phyloP scores from a whole-genome alignment of 73 alveolate genomes.

The Paramecium biaurelia region DNA sequence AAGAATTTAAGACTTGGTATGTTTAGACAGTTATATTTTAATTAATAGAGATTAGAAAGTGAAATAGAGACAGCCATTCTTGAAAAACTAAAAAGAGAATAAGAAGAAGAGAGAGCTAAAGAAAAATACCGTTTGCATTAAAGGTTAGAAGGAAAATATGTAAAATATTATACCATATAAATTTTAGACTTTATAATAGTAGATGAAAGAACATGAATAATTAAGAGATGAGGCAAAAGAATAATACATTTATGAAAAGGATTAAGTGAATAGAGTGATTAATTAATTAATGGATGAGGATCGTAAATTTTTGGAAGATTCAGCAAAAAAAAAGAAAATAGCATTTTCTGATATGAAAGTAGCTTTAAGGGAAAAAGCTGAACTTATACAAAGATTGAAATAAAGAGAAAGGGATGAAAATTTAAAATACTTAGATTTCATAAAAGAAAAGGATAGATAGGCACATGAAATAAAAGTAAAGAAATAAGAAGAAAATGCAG shows the following conservation, averaged over 20 bases:
- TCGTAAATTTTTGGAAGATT: slow-evolving; percentile 23
- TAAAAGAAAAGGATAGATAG: slow-evolving; percentile 53
- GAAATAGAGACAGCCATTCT: slow-evolving; percentile 58
- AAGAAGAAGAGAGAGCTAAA: slow-evolving; percentile 49
- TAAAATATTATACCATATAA: background rate
- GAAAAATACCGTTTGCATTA: slow-evolving; percentile 37
- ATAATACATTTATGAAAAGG: slow-evolving; percentile 54
- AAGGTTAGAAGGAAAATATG: slow-evolving; percentile 64
- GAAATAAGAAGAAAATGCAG: slow-evolving; percentile 60
- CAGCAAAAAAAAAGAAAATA: slow-evolving; percentile 57
- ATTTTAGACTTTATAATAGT: slow-evolving; percentile 31
- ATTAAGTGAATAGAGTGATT: slow-evolving; percentile 56
- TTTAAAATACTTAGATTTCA: slow-evolving; percentile 47
- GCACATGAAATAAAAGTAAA: slow-evolving; percentile 50
- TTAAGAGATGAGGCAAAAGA: slow-evolving; percentile 58
- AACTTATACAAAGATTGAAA: background rate
- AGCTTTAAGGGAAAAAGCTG: slow-evolving; percentile 61
- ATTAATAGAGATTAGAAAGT: slow-evolving; percentile 51
- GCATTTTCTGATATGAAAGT: slow-evolving; percentile 52
- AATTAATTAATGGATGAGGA: slow-evolving; percentile 49
- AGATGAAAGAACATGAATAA: slow-evolving; percentile 58
- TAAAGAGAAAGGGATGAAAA: slow-evolving; percentile 51
- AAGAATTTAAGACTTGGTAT: slow-evolving; percentile 33
- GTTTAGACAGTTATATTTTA: slow-evolving; percentile 11
- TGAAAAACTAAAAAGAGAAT: slow-evolving; percentile 35